Percentiles rank a stretch among this genome's conserved stretches.
Conservation (phyloP, 306 rosid genomes). For the Medicago lupulina region DNA sequence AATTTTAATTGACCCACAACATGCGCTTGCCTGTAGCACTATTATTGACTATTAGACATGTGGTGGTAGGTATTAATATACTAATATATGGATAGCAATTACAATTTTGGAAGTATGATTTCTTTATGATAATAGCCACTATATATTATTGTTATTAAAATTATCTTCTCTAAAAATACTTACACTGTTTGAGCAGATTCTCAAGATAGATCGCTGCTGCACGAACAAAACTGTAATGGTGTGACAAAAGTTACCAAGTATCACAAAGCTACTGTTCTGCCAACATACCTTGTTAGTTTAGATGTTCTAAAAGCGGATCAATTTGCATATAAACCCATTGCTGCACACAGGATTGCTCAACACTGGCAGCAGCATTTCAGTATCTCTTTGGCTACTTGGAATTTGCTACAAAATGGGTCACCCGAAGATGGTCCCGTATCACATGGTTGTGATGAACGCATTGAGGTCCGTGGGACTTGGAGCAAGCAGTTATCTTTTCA, state of each 20-base stretch:
- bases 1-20: neutral
- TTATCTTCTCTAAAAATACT: constrained; percentile 31
- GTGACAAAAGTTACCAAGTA: constrained; percentile 51
- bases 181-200: constrained; percentile 52
- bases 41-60: constrained; percentile 30
- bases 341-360: constrained; percentile 58
- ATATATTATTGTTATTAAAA: constrained; percentile 18
- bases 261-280: constrained; percentile 52
- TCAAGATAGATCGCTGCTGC: constrained; percentile 49
- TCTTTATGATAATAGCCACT: constrained; percentile 18
- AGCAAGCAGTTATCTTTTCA: constrained; percentile 70
- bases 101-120: constrained; percentile 7
- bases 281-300: constrained; percentile 79
- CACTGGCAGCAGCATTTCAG: constrained; percentile 85
- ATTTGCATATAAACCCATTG: constrained; percentile 55
- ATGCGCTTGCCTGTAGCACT: neutral
- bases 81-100: constrained; percentile 6
- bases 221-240: constrained; percentile 47
- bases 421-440: constrained; percentile 53
- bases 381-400: constrained; percentile 64
- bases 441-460: constrained; percentile 63
- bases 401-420: constrained; percentile 58
- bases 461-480: constrained; percentile 73
- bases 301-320: constrained; percentile 71
- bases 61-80: constrained; percentile 12